Base-by-base conservation (phyloP, 2,329 filamentous ascomycete genomes). In the Xylariaceae sp. region DNA sequence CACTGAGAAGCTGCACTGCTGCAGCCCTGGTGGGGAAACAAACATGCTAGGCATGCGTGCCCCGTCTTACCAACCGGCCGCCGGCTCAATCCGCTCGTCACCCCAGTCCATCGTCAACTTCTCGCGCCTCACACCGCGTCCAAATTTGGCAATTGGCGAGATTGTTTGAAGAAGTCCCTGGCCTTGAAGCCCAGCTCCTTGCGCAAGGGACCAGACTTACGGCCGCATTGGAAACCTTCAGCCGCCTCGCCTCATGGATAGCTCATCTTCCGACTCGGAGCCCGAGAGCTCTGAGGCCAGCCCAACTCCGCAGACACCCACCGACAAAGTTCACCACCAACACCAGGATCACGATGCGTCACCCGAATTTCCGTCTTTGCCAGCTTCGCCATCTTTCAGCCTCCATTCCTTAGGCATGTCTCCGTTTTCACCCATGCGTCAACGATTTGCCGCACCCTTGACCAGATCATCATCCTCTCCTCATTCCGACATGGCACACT, bases 361-460 rank as follows among this genome's bases (percentile, higher is more conserved):
- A 11, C 22, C 17, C 11, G 3, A 7, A 29, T 45, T 44, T 29
- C 37, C 46, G 18, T 55, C 55, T 41, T 52, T 51, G 38, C 49
- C 52, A 17, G 52, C 41, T 17, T 58, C 57, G 28, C 56, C 57
- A 13, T 55, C 54, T 9, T 17, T 60, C 19, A 55, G 49, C 37
- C 49, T 54, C 26, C 49, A 50, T 34, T 55, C 54, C 6, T 37
- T 56, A 18, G 55, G 47, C 24, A 53, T 55, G 52, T 57, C 57
- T 40, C 53, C 55, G 35, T 54, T 56, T 36, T 58, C 57, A 4
- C 54, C 56, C 17, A 37, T 53, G 22, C 54, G 49, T 18, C 55
- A 49, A 32, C 52, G 47, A n/a, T 47, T 55, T 28, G 47, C 55
- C 19, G 44, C 52, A 19, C 47, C 47, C 17, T 40, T 50, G 38